Evolutionary conservation across 2,329 filamentous ascomycete species (phyloP), one percentile per base, ranked within the genome.

Genomic region (Stachybotrys chartarum): DNA sequence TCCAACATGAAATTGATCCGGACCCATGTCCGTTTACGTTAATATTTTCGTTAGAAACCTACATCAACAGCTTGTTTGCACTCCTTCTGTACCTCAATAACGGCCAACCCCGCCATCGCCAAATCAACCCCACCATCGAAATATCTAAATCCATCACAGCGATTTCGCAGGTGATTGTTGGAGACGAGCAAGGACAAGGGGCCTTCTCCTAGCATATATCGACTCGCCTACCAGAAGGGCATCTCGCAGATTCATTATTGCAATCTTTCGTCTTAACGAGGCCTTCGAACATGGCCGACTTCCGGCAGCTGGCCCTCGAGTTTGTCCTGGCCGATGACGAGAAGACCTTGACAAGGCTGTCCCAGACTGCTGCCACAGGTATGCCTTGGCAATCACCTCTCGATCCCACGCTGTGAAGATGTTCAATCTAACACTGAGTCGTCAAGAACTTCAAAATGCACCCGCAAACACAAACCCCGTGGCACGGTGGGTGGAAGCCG

Each of bases 401-500:
- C 17, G 2, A 42, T 14, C 3, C 47, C 24, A 30, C 14, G 2
- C 17, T 12, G 46, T 48, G 10, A 48, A 14, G 46, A 5, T 51
- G 30, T 7, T 24, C 10, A 18, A 39, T 14, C 32, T n/a, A 32
- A 50, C 11, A 12, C n/a, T 30, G 1, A 54, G 10, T 6, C 30
- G 30, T n/a, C 5, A 24, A 79, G 78, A 74, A 57, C 78, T 82
- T 24, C 70, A 79, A 63, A 67, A 65, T 54, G 70, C 75, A 7
- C 60, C 73, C 0, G 68, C 75, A 46, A 74, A 67, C 59, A 73
- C 76, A 51, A 72, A 76, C 51, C 72, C 76, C 4, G 72, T 82
- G 48, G 78, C 77, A 16, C 76, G 78, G 63, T 82, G 79, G 79
- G 79, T 81, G 31, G 75, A 79, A 50, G 78, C 79, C 42, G 77